Percentiles rank a stretch among this genome's conserved stretches.
phyloP scores from a whole-genome alignment of 352 stramenopile genomes.

The Pythium aristosporum region DNA sequence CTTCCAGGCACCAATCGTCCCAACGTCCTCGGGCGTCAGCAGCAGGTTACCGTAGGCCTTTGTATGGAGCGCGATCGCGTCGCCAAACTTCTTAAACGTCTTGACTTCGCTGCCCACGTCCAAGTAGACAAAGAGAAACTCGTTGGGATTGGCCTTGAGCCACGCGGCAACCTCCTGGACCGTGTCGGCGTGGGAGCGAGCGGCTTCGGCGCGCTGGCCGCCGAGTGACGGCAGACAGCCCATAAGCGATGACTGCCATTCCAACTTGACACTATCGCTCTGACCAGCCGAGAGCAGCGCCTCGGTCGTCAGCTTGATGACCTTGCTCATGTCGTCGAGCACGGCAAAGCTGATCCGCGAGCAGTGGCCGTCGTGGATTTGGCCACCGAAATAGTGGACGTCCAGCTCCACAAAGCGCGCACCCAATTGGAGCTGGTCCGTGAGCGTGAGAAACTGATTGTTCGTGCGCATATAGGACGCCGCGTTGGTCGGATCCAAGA shows the following conservation, averaged over 20 bases:
- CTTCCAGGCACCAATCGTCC: conserved; percentile 39
- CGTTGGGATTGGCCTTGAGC: conserved; percentile 44
- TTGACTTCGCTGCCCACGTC: conserved; percentile 49
- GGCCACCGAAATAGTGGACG: conserved; percentile 71
- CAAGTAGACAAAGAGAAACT: conserved; percentile 59
- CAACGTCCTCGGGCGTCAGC: conserved; percentile 48
- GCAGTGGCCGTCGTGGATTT: conserved; percentile 78
- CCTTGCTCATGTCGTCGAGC: conserved; percentile 45
- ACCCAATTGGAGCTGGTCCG: conserved; percentile 77
- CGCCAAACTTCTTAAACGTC: conserved; percentile 41
- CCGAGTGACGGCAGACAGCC: conserved; percentile 79
- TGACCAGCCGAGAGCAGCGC: conserved; percentile 36
- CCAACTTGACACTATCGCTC: conserved; percentile 31
- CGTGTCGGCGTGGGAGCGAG: conserved; percentile 47
- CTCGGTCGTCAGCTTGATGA: conserved; percentile 35
- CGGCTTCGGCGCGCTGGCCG: conserved; percentile 69
- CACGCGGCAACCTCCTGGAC: conserved; percentile 60
- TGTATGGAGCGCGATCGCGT: conserved; percentile 49
- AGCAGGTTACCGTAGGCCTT: conserved; percentile 47
- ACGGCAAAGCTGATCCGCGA: conserved; percentile 55
- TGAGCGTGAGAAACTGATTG: conserved; percentile 73
- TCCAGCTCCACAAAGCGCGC: conserved; percentile 80
- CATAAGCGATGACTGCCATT: conserved; percentile 61
- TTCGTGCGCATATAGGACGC: conserved; percentile 64
- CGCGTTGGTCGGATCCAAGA: conserved; percentile 51